phyloP scores from a whole-genome alignment of 1,139 yeast species.

The Debaryomycetaceae sp. region DNA sequence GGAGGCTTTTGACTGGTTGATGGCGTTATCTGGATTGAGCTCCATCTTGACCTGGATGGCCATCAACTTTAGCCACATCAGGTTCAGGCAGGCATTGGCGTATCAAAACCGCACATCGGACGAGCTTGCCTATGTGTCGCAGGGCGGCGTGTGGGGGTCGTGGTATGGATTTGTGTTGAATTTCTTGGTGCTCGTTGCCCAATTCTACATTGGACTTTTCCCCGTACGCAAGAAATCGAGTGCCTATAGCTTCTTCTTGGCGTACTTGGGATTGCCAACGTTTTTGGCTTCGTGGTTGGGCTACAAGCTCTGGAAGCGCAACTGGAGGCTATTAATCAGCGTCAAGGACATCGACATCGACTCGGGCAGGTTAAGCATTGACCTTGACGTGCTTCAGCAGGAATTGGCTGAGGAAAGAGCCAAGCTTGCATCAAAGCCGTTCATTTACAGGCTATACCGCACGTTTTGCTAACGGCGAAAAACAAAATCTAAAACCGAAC shows the following conservation, averaged over 20 bases:
- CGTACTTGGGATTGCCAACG: constrained; percentile 36
- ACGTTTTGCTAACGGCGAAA: constrained; percentile 25
- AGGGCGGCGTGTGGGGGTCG: constrained; percentile 32
- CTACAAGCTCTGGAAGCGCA: constrained; percentile 33
- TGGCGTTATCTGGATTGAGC: constrained; percentile 34
- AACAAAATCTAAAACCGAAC: not conserved
- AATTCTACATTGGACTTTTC: constrained; percentile 40
- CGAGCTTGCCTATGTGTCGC: constrained; percentile 29
- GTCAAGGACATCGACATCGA: constrained; percentile 39
- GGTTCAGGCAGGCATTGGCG: constrained; percentile 31
- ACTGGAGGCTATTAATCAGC: constrained; percentile 28
- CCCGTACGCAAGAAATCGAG: constrained; percentile 33
- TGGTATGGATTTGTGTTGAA: constrained; percentile 24
- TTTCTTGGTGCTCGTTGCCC: constrained; percentile 31
- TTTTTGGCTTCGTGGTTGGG: constrained; percentile 32
- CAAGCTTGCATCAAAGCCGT: constrained; percentile 26
- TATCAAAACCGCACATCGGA: constrained; percentile 24
- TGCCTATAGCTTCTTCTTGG: constrained; percentile 31
- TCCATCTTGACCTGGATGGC: constrained; percentile 35
- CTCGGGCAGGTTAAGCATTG: constrained; percentile 38
- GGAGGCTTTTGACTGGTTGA: constrained; percentile 32
- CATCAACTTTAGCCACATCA: constrained; percentile 28
- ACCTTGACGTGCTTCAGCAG: constrained; percentile 36
- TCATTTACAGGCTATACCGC: constrained; percentile 22
- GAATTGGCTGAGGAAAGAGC: constrained; percentile 40